Base-by-base conservation (phyloP, 495 filamentous ascomycete genomes). In the Aspergillus homomorphus region DNA sequence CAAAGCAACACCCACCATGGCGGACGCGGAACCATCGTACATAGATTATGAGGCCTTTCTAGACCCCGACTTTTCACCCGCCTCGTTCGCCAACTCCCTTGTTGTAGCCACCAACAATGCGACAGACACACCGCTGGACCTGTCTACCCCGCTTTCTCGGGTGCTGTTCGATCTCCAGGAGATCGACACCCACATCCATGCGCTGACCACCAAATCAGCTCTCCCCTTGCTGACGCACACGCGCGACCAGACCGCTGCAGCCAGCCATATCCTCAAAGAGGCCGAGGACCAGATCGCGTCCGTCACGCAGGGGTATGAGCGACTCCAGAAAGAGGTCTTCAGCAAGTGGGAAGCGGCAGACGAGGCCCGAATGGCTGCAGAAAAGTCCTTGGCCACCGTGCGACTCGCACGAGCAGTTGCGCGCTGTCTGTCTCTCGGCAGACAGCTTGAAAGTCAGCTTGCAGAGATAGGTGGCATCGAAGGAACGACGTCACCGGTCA, bases 131-230 rank as follows among this genome's bases (percentile, higher is more conserved):
- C 87, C 91, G 28, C 80, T 98, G 66, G 94, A 97, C 75, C 87
- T 98, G 54, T 89, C 91, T 6, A 98, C 94, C 33, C 94, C 94
- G 3, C 83, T 98, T 38, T 96, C 92, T 2, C 84, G 90, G 49
- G 94, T 98, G 14, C 82, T 98, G 18, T 99, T 99, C 73, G 94
- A 99, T 73, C 84, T 95, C 16, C 94, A 99, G 70, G 94, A 98
- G 71, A 87, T 99, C 59, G 92, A 98, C 73, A 96, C 91, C 1
- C 91, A 96, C 67, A 96, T 98, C 60, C 88, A 98, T 73, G 80
- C 81, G 18, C 82, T 99, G 22, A 96, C 92, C 45, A 94, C 90
- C 49, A 85, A 87, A 63, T 88, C 89, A 49, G 89, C 95, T 15
- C 77, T 93, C 7, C 89, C 91, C 0, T 78, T 98, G n/a, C 82